A percentile compares a stretch with the other conserved stretches of the same genome.
Evolutionary conservation across 352 stramenopile species (phyloP).

Genomic region (Pythium insidiosum): DNA sequence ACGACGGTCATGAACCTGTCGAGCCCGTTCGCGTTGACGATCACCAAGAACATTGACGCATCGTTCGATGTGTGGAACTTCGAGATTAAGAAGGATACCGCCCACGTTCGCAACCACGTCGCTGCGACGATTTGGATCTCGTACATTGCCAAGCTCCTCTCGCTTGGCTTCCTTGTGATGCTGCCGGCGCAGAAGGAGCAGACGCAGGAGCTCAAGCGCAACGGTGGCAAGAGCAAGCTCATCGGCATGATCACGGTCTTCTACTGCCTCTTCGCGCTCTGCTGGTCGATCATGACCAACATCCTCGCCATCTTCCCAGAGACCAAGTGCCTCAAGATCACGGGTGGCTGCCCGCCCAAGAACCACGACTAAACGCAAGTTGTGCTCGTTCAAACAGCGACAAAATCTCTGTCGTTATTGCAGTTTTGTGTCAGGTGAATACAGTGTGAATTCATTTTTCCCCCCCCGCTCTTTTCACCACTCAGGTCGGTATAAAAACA

Average conservation of each 20-base stretch:
- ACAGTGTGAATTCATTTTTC: too few species aligned
- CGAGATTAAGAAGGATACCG: constrained; percentile 13
- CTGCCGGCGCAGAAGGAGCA: constrained; percentile 10
- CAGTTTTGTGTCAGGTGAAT: too few species aligned
- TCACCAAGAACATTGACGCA: constrained; percentile 13
- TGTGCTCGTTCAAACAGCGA: too few species aligned
- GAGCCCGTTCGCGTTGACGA: neutral
- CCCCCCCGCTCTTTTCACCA: too few species aligned
- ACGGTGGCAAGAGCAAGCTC: too few species aligned
- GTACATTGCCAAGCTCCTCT: constrained; percentile 8
- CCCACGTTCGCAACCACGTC: constrained; percentile 8
- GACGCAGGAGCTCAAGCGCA: too few species aligned
- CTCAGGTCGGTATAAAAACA: too few species aligned
- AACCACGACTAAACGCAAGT: too few species aligned
- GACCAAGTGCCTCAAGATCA: neutral
- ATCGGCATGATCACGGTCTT: too few species aligned
- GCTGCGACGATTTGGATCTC: constrained; percentile 5
- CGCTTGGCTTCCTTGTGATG: constrained; percentile 2
- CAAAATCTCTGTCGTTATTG: too few species aligned
- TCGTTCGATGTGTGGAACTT: constrained; percentile 11
- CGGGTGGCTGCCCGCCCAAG: too few species aligned
- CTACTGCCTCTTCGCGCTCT: too few species aligned
- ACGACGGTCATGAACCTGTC: constrained; percentile 4
- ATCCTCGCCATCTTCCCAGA: neutral
- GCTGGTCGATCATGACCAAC: neutral